phyloP scores from a whole-genome alignment of 768 basidiomycete genomes.

The Pseudohyphozyma bogoriensis region DNA sequence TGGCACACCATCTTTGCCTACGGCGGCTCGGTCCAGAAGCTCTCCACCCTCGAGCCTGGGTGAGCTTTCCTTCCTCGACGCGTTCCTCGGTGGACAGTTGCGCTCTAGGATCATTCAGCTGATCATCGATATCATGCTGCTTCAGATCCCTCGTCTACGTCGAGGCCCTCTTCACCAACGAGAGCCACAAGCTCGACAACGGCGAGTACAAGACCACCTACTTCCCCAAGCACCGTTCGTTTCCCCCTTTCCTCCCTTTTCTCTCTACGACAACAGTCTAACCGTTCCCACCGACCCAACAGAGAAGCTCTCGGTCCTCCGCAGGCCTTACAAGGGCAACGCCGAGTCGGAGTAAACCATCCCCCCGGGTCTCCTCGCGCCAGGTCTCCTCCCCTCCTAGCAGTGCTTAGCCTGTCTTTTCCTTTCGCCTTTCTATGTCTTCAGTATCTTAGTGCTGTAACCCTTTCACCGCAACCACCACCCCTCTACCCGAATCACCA shows the following conservation, averaged over 20 bases:
- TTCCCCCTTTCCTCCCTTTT: not conserved
- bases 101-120: not conserved
- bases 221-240: conserved; percentile 17
- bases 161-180: conserved; percentile 51
- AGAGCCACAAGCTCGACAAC: conserved; percentile 16
- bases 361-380: too few species aligned
- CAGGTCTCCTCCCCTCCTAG: too few species aligned
- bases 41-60: conserved; percentile 59
- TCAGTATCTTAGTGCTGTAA: too few species aligned
- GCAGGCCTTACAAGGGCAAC: conserved; percentile 2
- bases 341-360: not conserved
- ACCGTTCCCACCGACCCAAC: rapidly evolving
- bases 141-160: conserved; percentile 56
- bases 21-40: conserved; percentile 55
- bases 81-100: not conserved
- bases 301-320: conserved; percentile 23
- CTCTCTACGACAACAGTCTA: not conserved
- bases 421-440: too few species aligned
- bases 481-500: too few species aligned
- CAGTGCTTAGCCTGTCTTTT: too few species aligned
- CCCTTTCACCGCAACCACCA: too few species aligned
- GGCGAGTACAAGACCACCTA: conserved; percentile 16
- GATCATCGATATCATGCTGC: not conserved
- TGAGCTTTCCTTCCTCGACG: conserved; percentile 3
- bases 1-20: conserved; percentile 75